Percentiles rank a stretch among this genome's conserved stretches.
phyloP scores from a whole-genome alignment of 345 rosid genomes.

The Sonneratia alba region DNA sequence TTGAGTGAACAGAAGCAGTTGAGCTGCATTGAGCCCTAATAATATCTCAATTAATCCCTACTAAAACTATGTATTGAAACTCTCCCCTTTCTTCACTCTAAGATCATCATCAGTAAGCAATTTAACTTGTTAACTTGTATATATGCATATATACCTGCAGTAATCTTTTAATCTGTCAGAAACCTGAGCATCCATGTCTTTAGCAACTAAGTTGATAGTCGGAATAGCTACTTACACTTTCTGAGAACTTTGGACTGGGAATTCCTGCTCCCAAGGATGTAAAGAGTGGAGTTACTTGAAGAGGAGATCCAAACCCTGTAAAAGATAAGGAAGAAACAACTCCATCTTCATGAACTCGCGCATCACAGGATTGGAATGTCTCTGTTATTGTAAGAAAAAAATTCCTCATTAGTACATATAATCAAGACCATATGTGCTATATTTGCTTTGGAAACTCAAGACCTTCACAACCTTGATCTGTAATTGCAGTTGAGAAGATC shows the following conservation, averaged over 20 bases:
- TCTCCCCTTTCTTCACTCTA: neutral
- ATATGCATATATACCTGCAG: neutral
- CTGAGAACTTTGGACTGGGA: slow-evolving; percentile 97
- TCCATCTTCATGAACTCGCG: slow-evolving; percentile 21
- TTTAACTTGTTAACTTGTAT: neutral
- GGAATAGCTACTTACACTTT: slow-evolving; percentile 66
- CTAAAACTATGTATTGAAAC: neutral
- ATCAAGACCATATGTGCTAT: neutral
- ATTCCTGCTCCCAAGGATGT: slow-evolving; percentile 94
- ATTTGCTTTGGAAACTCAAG: no score
- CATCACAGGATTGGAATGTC: slow-evolving; percentile 31
- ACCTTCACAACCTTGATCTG: slow-evolving; percentile 34
- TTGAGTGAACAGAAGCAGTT: no score
- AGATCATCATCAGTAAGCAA: neutral
- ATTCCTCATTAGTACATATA: neutral
- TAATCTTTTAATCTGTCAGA: neutral
- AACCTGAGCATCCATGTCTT: neutral
- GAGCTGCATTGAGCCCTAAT: no score
- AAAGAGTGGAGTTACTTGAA: slow-evolving; percentile 88
- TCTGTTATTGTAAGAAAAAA: slow-evolving; percentile 22
- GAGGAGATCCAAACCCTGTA: slow-evolving; percentile 69
- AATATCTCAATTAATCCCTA: neutral
- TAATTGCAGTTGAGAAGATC: slow-evolving; percentile 24
- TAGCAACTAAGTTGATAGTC: neutral
- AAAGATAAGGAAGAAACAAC: slow-evolving; percentile 43